phyloP scores from a whole-genome alignment of 768 basidiomycete genomes.

The Lactarius trivialis region DNA sequence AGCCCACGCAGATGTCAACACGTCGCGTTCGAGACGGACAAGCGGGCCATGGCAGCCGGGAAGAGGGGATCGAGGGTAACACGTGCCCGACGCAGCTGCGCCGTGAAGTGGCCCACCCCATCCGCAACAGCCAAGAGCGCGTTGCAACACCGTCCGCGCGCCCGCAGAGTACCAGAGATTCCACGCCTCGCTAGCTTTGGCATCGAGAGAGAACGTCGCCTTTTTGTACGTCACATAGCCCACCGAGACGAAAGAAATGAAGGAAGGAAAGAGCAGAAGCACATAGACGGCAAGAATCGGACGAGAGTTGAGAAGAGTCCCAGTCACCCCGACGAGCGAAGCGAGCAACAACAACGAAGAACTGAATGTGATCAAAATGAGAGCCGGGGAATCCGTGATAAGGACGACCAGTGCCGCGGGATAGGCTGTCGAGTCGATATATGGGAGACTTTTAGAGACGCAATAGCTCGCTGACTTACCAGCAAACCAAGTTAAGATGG shows the following conservation, averaged over 20 bases:
- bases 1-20: constrained; percentile 43
- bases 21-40: constrained; percentile 43
- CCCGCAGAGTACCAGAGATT: constrained; percentile 50
- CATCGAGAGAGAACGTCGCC: constrained; percentile 50
- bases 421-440: constrained; percentile 39
- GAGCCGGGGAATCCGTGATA: constrained; percentile 51
- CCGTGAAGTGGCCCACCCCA: constrained; percentile 57
- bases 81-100: constrained; percentile 48
- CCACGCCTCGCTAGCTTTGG: constrained; percentile 65
- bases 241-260: constrained; percentile 50
- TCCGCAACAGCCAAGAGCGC: constrained; percentile 59
- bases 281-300: constrained; percentile 62
- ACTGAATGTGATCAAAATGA: constrained; percentile 51
- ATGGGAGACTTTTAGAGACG: not conserved
- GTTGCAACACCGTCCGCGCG: constrained; percentile 53
- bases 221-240: constrained; percentile 64
- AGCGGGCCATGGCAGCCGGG: constrained; percentile 65
- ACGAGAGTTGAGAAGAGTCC: constrained; percentile 58
- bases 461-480: constrained; percentile 31
- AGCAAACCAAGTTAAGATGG: constrained; percentile 54
- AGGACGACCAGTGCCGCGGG: constrained; percentile 55
- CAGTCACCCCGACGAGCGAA: constrained; percentile 52
- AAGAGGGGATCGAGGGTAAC: constrained; percentile 54
- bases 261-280: constrained; percentile 59
- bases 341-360: constrained; percentile 52